Percentiles rank a stretch among this genome's conserved stretches.
Conservation (phyloP, 495 filamentous ascomycete species). For the Xylaria cubensis region DNA sequence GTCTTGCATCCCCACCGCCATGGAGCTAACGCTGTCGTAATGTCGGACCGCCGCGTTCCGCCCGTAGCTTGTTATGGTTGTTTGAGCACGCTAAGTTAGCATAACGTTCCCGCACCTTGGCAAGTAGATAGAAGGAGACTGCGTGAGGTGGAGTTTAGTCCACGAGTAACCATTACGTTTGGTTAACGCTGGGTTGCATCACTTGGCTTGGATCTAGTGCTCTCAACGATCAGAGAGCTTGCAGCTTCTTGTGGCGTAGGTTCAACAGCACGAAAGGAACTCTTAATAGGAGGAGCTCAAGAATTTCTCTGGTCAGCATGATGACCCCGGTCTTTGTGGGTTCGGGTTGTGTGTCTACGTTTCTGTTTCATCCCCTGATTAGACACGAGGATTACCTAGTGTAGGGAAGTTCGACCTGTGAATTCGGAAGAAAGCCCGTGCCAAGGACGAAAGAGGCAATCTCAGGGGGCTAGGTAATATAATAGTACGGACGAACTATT, state of each 20-base stretch:
- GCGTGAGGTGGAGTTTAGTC: neutral
- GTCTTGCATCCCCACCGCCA: slow-evolving; percentile 29
- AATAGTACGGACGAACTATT: slow-evolving; percentile 13
- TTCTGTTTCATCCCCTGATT: slow-evolving; percentile 13
- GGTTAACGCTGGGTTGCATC: neutral
- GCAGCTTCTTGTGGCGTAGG: neutral
- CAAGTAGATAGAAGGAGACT: slow-evolving; percentile 13
- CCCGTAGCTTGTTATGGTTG: slow-evolving; percentile 18
- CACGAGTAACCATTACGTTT: slow-evolving; percentile 9
- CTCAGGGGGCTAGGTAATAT: neutral
- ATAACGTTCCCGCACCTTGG: slow-evolving; percentile 19
- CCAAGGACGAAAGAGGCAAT: slow-evolving; percentile 12
- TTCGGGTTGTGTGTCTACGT: slow-evolving; percentile 20
- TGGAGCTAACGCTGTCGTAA: slow-evolving; percentile 22
- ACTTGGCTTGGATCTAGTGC: neutral
- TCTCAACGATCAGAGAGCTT: neutral
- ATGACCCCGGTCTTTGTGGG: slow-evolving; percentile 23
- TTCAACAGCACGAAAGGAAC: neutral
- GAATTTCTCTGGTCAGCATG: neutral
- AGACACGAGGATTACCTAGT: slow-evolving; percentile 4
- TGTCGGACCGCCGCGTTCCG: slow-evolving; percentile 27
- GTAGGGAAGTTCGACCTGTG: neutral
- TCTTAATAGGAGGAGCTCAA: neutral
- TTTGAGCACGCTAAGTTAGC: slow-evolving; percentile 18
- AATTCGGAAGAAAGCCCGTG: slow-evolving; percentile 4